These are phyloP conservation scores for Talaromyces rugulosus DNA, from an alignment of 2,329 filamentous ascomycete species.

Conservation along the genomic window DNA sequence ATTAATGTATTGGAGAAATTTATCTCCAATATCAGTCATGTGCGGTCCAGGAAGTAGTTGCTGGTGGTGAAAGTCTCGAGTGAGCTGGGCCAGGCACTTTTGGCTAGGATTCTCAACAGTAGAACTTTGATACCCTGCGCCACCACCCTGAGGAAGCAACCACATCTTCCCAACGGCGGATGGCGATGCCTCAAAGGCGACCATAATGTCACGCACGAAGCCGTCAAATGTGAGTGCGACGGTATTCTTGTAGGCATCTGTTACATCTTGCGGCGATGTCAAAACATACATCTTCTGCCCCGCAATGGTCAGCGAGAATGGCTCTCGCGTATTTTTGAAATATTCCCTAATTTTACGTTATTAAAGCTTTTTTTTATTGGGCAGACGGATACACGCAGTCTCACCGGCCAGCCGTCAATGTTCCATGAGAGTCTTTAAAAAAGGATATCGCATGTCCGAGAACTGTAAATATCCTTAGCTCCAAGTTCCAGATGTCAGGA, in stretches of 20 bases:
- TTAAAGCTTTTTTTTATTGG: too few relatives aligned
- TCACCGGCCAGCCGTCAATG: not conserved
- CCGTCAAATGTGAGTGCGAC: not conserved
- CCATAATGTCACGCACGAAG: not conserved
- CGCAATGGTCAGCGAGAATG: not conserved
- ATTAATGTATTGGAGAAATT: not conserved
- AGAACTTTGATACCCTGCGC: not conserved
- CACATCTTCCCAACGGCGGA: not conserved
- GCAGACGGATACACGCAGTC: not conserved
- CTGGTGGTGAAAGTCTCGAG: not conserved
- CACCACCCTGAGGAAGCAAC: not conserved
- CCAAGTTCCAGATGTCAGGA: not conserved
- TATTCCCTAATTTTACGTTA: not conserved
- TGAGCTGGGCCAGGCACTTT: not conserved
- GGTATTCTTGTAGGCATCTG: constrained; percentile 1
- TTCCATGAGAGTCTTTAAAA: constrained; percentile 4
- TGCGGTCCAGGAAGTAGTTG: constrained; percentile 1
- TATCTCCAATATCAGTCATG: not conserved
- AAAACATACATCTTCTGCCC: not conserved
- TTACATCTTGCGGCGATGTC: not conserved
- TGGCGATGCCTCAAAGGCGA: not conserved
- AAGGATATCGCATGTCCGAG: constrained; percentile 1
- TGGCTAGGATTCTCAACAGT: not conserved
- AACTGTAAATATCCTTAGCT: constrained; percentile 1
- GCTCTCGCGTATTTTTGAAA: not conserved